A percentile compares a stretch with the other conserved stretches of the same genome.
These are phyloP conservation scores for Acanthamoeba lenticulata DNA, from an alignment of 208 protist genomes.

Conservation along the genomic window DNA sequence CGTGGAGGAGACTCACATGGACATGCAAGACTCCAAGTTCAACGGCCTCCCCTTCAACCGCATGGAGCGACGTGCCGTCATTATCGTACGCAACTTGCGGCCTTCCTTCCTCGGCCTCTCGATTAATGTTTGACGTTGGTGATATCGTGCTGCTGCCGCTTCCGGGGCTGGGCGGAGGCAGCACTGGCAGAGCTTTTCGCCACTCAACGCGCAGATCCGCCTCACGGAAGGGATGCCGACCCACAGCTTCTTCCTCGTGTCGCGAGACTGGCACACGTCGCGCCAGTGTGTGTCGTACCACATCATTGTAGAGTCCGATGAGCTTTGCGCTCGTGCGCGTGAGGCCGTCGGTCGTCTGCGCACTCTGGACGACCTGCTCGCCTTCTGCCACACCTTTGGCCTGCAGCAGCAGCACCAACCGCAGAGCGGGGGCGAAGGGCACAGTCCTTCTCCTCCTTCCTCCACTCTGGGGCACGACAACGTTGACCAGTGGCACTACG, in stretches of 20 bases:
- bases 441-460: too few relatives aligned
- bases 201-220: constrained; percentile 12
- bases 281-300: constrained; percentile 15
- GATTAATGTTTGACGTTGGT: too few relatives aligned
- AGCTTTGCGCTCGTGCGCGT: not conserved
- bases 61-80: not conserved
- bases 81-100: not conserved
- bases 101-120: not conserved
- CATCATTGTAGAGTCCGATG: not conserved
- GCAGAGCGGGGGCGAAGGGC: too few relatives aligned
- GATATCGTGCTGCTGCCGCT: not conserved
- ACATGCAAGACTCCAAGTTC: constrained; percentile 10
- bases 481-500: not conserved
- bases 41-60: not conserved
- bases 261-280: not conserved
- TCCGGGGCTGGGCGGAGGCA: not conserved
- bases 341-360: not conserved
- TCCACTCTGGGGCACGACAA: too few relatives aligned
- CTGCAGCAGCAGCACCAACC: too few relatives aligned
- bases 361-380: not conserved
- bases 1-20: constrained; percentile 26
- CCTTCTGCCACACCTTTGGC: not conserved
- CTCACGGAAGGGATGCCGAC: not conserved
- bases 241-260: constrained; percentile 42
- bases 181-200: constrained; percentile 38